Evolutionary conservation across 2,329 filamentous ascomycete species (phyloP), one percentile per base, ranked within the genome.

Genomic region (Aspergillus sp.): DNA sequence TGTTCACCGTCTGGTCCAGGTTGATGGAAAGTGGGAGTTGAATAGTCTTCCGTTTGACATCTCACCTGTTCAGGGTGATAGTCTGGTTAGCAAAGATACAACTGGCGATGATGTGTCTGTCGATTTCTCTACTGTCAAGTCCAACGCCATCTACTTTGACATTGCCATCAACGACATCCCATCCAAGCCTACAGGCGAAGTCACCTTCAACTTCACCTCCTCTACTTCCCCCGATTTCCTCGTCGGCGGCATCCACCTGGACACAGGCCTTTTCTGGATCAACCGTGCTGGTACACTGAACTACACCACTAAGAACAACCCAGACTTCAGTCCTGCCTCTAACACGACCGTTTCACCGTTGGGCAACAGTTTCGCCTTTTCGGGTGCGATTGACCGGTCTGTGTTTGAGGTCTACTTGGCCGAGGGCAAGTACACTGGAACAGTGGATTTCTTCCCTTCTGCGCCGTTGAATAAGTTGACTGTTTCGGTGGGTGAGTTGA

Each of bases 311-410:
- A 10, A 33, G n/a, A 34, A 74, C 11, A 76, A 78, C 48, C 66
- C 71, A 1, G 77, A 75, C 61, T 80, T 79, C 57, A 79, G 74
- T 0, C 73, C 80, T 48, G 75, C 76, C 50, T 77, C 81, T 56
- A 61, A 62, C 49, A 58, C 53, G n/a, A 51, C 47, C 7, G 45
- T 61, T 35, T 37, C 61, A 6, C 37, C 52, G n/a, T 44, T 47
- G n/a, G 43, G 46, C 6, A 66, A 64, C 10, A 54, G 54, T 0
- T 72, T 68, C 60, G 51, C 54, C 45, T 58, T 81, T 30, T 70
- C 72, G 39, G 73, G 72, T 1, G 66, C 81, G 3, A 65, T 81
- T 5, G 79, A 82, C 53, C 65, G 76, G 5, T 73, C 68, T 9
- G 73, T 82, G 27, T 61, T 79, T 6, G 78, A 82, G 55, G 61